Conservation (phyloP, 1,139 yeast genomes). For the Zygosaccharomyces pseudobailii region DNA sequence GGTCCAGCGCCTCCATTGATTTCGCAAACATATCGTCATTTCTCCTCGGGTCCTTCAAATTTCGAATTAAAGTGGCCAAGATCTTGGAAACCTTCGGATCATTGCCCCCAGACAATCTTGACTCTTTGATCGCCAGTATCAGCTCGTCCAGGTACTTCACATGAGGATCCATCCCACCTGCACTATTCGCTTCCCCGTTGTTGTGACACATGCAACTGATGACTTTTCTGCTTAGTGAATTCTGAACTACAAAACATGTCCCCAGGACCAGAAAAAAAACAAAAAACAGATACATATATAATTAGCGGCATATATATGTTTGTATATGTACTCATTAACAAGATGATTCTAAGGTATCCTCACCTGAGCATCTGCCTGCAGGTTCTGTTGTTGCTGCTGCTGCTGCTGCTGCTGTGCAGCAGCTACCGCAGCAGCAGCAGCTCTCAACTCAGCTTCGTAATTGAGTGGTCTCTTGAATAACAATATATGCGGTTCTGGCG, state of each 20-base stretch:
- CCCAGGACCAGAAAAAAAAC: neutral
- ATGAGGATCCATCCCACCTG: conserved; percentile 24
- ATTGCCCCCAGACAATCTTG: conserved; percentile 10
- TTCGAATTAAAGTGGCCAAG: conserved; percentile 22
- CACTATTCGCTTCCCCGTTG: neutral
- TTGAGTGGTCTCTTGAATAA: conserved; percentile 69
- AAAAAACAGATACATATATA: neutral
- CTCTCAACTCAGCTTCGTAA: conserved; percentile 33
- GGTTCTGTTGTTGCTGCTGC: conserved; percentile 20
- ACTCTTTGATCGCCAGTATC: conserved; percentile 25
- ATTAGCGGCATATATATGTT: neutral
- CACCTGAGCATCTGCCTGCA: conserved; percentile 12
- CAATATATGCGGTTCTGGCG: conserved; percentile 97
- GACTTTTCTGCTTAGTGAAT: neutral
- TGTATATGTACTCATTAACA: neutral
- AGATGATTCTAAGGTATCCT: conserved; percentile 4
- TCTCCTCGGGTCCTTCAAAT: conserved; percentile 18
- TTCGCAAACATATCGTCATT: conserved; percentile 21
- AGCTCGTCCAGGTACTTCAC: conserved; percentile 30
- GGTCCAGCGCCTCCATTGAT: conserved; percentile 26
- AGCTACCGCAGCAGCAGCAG: conserved; percentile 30
- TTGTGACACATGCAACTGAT: neutral
- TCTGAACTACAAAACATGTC: neutral
- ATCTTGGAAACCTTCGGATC: conserved; percentile 25
- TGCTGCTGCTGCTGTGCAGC: conserved; percentile 22